Conservation (phyloP, 2,329 filamentous ascomycete genomes). For the Botrytis deweyae region DNA sequence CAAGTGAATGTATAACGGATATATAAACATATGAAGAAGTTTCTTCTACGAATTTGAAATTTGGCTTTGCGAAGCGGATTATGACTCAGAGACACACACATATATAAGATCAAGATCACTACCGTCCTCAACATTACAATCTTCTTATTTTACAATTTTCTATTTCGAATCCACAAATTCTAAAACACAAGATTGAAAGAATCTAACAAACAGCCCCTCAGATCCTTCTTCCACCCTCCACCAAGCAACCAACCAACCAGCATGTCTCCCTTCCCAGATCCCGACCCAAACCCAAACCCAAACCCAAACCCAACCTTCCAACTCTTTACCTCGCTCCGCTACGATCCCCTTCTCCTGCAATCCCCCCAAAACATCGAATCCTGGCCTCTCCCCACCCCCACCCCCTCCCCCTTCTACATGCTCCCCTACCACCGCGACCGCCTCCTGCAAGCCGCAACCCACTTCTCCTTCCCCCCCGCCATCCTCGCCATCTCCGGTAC, state of each 20-base stretch:
- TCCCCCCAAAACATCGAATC: slow-evolving; percentile 32
- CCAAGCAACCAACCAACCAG: neutral
- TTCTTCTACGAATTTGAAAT: neutral
- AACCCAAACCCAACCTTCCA: slow-evolving; percentile 46
- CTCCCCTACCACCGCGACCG: slow-evolving; percentile 75
- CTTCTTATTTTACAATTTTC: neutral
- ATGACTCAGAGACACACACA: neutral
- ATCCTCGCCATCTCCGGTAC: slow-evolving; percentile 44
- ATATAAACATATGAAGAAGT: neutral
- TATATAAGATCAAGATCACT: neutral
- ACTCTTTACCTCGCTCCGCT: slow-evolving; percentile 71
- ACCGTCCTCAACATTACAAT: no score
- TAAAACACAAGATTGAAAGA: neutral
- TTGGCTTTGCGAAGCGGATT: neutral
- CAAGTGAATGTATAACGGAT: neutral
- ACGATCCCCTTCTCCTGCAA: slow-evolving; percentile 57
- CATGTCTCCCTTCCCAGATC: neutral
- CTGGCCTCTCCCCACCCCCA: slow-evolving; percentile 46
- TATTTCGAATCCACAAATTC: neutral
- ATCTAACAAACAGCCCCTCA: neutral
- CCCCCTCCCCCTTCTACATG: slow-evolving; percentile 70
- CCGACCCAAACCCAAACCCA: no score
- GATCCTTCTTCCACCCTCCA: neutral
- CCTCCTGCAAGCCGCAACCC: slow-evolving; percentile 61
- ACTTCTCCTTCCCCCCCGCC: slow-evolving; percentile 53